Base-by-base conservation (phyloP, 2,329 filamentous ascomycete species). In the Aspergillus calidoustus region DNA sequence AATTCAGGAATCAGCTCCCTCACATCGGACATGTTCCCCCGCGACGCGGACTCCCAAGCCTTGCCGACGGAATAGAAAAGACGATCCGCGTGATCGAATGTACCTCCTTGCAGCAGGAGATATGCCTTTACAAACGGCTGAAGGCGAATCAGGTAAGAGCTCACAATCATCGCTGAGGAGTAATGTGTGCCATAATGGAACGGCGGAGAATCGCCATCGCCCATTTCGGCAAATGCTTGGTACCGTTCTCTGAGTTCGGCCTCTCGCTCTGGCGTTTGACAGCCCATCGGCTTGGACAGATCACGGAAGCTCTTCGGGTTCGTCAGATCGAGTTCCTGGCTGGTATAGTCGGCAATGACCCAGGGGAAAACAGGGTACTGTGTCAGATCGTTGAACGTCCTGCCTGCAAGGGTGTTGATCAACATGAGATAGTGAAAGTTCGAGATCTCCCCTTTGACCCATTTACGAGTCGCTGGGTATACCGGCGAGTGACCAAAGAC, bases 361-460 rank as follows among this genome's bases (percentile, higher is more conserved):
- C 95, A 99, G 0, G 95, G 95, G 67, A 99, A 99, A 19, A 99
- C 93, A 0, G 95, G 95, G 71, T 99, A 99, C 71, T 99, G 96
- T 0, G 95, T 99, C 19, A 99, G 82, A 73, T 99, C 95, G 72
- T 99, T 99, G 81, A 99, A 99, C 0, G 95, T 98, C 56, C 95
- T 85, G 2, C 95, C 95, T 30, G 96, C 96, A 86, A 99, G 92
- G 0, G 95, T 98, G 73, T 99, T 99, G 72, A 99, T 89, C 63
- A 97, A 88, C 94, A 99, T 99, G 41, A 99, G 85, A 73, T 99
- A 99, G 76, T 98, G 93, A 71, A 99, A 99, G 76, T 99, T 99
- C 15, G 94, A 98, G 54, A 98, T 92, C 71, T 99, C 95, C 13
- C 96, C 95, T 73, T 89, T 90, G 62, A 95, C 86, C 95, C 95